Conservation (phyloP, 179 eudicot species). For the Beta lomatogona region DNA sequence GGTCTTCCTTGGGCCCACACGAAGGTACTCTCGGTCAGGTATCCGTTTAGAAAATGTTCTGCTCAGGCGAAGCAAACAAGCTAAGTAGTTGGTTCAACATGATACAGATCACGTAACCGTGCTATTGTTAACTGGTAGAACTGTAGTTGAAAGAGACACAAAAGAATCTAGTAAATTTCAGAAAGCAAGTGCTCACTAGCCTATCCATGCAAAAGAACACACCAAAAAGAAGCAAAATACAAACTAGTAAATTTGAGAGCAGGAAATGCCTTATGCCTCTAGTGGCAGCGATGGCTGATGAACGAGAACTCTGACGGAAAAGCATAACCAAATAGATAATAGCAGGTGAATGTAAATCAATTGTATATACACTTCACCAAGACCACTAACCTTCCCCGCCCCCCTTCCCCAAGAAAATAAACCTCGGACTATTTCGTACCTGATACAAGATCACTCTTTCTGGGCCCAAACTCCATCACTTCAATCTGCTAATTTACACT, state of each 20-base stretch:
- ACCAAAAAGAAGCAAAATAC: not conserved
- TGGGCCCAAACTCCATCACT: not conserved
- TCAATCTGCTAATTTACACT: not conserved
- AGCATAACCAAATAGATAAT: not conserved
- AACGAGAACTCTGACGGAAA: not conserved
- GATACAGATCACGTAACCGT: conserved; percentile 39
- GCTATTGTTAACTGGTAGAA: conserved; percentile 36
- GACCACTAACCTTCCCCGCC: not conserved
- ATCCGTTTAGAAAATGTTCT: conserved; percentile 80
- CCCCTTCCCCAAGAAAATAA: not conserved
- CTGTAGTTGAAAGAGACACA: conserved; percentile 43
- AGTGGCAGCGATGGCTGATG: not conserved
- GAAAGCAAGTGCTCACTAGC: conserved; percentile 6
- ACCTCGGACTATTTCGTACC: not conserved
- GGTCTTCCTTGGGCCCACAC: conserved; percentile 84
- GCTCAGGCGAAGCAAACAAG: conserved; percentile 60
- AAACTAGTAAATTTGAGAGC: not conserved
- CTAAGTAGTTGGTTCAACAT: conserved; percentile 50
- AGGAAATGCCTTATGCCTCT: not conserved
- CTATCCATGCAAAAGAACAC: not conserved
- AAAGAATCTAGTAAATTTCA: conserved; percentile 31
- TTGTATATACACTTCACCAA: not conserved
- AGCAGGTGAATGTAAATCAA: not conserved
- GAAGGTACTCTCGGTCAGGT: conserved; percentile 65
- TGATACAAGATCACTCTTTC: not conserved